A percentile compares a stretch with the other conserved stretches of the same genome.
Conservation (phyloP, 257 asterid species). For the Gynochthodes officinalis region DNA sequence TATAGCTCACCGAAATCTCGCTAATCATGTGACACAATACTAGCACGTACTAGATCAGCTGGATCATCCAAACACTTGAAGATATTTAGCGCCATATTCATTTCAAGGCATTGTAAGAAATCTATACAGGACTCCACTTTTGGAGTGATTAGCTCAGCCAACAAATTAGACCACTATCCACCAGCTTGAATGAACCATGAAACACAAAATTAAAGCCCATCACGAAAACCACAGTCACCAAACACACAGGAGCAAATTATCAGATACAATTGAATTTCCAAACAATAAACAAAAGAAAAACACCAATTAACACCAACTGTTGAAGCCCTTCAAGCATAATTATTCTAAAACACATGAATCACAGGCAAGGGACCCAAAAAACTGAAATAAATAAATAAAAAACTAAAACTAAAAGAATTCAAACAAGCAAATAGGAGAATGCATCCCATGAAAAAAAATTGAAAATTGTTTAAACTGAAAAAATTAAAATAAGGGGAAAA, state of each 20-base stretch:
- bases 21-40: constrained; percentile 60
- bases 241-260: background rate
- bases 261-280: background rate
- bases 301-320: background rate
- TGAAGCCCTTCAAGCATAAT: background rate
- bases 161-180: constrained; percentile 4
- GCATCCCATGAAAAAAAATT: background rate
- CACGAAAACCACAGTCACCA: background rate
- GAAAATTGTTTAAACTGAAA: background rate
- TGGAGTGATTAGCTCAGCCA: background rate
- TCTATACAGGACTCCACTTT: constrained; percentile 38
- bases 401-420: background rate
- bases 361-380: background rate
- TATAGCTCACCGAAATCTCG: constrained; percentile 57
- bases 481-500: constrained; percentile 7
- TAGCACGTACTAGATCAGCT: constrained; percentile 56
- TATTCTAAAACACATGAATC: background rate
- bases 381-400: background rate
- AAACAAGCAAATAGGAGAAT: background rate
- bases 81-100: constrained; percentile 41
- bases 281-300: background rate
- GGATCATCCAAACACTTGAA: constrained; percentile 63
- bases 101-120: constrained; percentile 48
- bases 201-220: background rate
- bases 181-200: constrained; percentile 14